Base-by-base conservation (phyloP, 2,329 filamentous ascomycete species). In the Colletotrichum siamense region DNA sequence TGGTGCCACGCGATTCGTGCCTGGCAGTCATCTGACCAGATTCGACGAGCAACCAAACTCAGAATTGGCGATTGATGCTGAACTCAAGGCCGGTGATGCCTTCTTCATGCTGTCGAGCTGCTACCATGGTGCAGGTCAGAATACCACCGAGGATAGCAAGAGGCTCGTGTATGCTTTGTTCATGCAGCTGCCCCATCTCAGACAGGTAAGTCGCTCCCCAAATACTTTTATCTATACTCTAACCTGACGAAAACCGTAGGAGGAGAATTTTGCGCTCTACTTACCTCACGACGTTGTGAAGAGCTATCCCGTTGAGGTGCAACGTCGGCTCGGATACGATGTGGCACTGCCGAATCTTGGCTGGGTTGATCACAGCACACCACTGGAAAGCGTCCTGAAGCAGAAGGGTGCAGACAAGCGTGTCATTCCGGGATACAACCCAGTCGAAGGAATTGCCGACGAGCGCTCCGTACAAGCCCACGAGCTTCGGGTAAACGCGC, bases 1-100 rank as follows among this genome's bases (percentile, higher is more conserved):
- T 66, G 79, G 79, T 22, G 79, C 78, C 12, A 79, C 79, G 16
- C 64, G 78, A 10, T 66, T 79, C 28, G 73, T 79, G 10, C 73
- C 64, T 13, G 77, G 78, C 12, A 71, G 69, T 22, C 69, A 71
- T 28, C 39, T 24, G 57, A 71, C 63, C 57, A 63, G 55, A 0
- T 71, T 49, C 39, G 39, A 49, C 39, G 39, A 49, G 6, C 39
- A 49, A n/a, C 39, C 39, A 49, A 49, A 49, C 39, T 49, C 39
- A n/a, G 39, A 49, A n/a, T n/a, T 49, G 39, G 39, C 18, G 39
- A 49, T 49, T n/a, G 39, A 49, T 22, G 39, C 39, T n/a, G 39
- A 49, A n/a, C 39, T 49, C 18, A 22, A 49, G 3, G 39, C 39
- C 18, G 39, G 39, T 6, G 18, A 49, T 10, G 39, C 39, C 39